phyloP scores from a whole-genome alignment of 208 protist genomes.

The Wallacemonas sp. region DNA sequence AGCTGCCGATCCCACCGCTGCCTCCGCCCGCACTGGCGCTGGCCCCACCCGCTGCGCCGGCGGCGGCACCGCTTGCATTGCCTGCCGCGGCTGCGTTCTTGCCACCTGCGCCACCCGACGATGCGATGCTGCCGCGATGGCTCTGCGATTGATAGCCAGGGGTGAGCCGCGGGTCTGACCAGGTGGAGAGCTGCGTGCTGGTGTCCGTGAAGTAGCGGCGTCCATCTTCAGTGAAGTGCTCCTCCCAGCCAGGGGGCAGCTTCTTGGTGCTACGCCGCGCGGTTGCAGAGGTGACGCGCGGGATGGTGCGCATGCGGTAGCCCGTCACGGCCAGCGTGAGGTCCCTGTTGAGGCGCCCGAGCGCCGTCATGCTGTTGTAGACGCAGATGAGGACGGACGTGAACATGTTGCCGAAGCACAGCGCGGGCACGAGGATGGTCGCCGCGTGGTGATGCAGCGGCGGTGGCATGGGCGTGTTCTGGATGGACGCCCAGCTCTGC shows the following conservation, averaged over 20 bases:
- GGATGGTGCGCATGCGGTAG: conserved; percentile 72
- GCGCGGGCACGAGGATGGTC: conserved; percentile 63
- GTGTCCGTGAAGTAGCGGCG: conserved; percentile 76
- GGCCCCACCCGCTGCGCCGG: background rate
- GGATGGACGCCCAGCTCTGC: conserved; percentile 67
- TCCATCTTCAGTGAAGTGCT: conserved; percentile 78
- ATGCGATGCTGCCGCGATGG: background rate
- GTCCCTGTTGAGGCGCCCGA: conserved; percentile 66
- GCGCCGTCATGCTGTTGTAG: conserved; percentile 81
- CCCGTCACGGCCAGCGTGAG: conserved; percentile 67
- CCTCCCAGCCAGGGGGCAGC: conserved; percentile 74
- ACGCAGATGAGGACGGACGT: conserved; percentile 79
- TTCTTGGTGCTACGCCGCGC: conserved; percentile 39
- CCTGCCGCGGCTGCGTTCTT: background rate
- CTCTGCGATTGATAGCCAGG: conserved; percentile 7
- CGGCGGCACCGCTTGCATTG: background rate
- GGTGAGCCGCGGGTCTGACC: conserved; percentile 60
- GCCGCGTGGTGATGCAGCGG: conserved; percentile 77
- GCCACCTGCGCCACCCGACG: background rate
- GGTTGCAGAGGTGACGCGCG: conserved; percentile 49
- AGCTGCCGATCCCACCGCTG: background rate
- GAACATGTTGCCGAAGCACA: conserved; percentile 86
- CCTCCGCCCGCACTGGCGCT: background rate
- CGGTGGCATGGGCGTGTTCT: conserved; percentile 74
- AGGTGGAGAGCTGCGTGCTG: conserved; percentile 52